Conservation (phyloP, 2,329 filamentous ascomycete genomes). For the Colletotrichum shisoi region DNA sequence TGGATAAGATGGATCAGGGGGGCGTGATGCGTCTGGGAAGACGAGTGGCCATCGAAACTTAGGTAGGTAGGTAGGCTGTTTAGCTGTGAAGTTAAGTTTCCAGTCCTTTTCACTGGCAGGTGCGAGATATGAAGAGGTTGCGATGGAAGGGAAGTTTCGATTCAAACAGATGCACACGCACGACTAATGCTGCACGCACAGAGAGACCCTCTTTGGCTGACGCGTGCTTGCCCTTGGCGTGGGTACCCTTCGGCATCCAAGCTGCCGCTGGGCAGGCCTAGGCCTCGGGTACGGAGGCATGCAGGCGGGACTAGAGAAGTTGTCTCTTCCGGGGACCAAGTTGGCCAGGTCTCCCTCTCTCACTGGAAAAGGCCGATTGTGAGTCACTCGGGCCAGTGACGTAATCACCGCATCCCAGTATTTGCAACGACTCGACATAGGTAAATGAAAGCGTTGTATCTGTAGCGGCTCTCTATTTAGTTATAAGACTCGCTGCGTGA, state of each 20-base stretch:
- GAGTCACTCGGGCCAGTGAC: conserved; percentile 19
- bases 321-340: conserved; percentile 13
- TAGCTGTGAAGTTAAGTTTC: no score
- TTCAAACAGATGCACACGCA: conserved; percentile 4
- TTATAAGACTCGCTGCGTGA: neutral
- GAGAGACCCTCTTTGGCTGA: conserved; percentile 37
- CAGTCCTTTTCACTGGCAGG: neutral
- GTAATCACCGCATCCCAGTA: conserved; percentile 11
- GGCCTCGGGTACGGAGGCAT: conserved; percentile 18
- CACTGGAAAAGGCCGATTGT: no score
- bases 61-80: no score
- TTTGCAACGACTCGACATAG: neutral
- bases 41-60: no score
- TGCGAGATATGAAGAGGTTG: conserved; percentile 15
- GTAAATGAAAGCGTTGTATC: no score
- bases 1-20: neutral
- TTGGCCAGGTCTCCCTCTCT: neutral
- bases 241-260: conserved; percentile 33
- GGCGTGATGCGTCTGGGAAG: neutral
- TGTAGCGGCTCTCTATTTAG: neutral
- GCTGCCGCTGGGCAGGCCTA: conserved; percentile 26
- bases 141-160: conserved; percentile 25
- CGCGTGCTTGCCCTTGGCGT: conserved; percentile 38
- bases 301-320: conserved; percentile 7
- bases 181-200: conserved; percentile 33